Conservation (phyloP, 2,329 filamentous ascomycete genomes). For the Orbilia javanica region DNA sequence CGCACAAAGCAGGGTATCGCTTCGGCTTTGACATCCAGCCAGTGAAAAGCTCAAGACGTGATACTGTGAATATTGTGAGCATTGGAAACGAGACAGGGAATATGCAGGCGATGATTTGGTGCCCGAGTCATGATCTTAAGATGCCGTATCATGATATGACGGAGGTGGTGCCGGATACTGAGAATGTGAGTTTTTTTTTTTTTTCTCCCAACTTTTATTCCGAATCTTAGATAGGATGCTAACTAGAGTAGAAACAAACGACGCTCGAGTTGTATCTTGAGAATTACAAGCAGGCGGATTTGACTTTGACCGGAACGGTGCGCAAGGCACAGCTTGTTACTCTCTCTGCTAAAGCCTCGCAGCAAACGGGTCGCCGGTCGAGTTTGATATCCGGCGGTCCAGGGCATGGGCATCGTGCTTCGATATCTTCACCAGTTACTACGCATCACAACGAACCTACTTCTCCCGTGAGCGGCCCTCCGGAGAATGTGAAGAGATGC, state of each 20-base stretch:
- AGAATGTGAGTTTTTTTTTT: slow-evolving; percentile 63
- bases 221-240: not conserved
- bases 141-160: slow-evolving; percentile 81
- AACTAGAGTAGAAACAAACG: slow-evolving; percentile 68
- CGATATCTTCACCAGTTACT: slow-evolving; percentile 55
- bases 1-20: slow-evolving; percentile 82
- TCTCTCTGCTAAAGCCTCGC: slow-evolving; percentile 72
- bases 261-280: slow-evolving; percentile 88
- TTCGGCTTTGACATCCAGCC: slow-evolving; percentile 92
- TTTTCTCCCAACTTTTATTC: not conserved
- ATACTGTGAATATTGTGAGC: slow-evolving; percentile 82
- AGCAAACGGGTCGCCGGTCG: slow-evolving; percentile 63
- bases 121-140: slow-evolving; percentile 86
- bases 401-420: slow-evolving; percentile 62
- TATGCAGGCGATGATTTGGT: slow-evolving; percentile 91
- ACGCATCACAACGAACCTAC: slow-evolving; percentile 42
- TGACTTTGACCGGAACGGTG: slow-evolving; percentile 88
- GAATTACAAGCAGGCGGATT: slow-evolving; percentile 94
- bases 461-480: slow-evolving; percentile 47
- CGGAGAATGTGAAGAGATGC: slow-evolving; percentile 64
- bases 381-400: slow-evolving; percentile 60
- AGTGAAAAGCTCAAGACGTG: slow-evolving; percentile 87
- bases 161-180: slow-evolving; percentile 78
- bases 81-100: slow-evolving; percentile 83
- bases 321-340: slow-evolving; percentile 87